Evolutionary conservation across 2,329 filamentous ascomycete species (phyloP).

Genomic region (Nothomitra cinnamomea): DNA sequence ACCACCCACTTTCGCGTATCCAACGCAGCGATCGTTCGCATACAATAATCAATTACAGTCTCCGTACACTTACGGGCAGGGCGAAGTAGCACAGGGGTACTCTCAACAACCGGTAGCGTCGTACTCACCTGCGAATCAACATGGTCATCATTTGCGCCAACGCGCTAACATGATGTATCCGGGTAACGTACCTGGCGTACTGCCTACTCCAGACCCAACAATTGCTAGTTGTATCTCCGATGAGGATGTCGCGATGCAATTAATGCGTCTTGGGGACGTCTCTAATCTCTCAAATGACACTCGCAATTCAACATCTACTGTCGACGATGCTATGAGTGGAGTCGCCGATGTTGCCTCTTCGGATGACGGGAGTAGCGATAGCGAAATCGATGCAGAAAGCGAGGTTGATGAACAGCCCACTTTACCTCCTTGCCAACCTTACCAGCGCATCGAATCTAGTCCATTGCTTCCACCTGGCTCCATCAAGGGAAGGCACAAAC

Average conservation of each 20-base stretch:
- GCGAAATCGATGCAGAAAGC: conserved; percentile 42
- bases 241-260: conserved; percentile 90
- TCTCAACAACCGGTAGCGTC: conserved; percentile 3
- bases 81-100: conserved; percentile 17
- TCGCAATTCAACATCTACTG: conserved; percentile 78
- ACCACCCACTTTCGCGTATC: conserved; percentile 56
- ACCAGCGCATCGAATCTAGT: conserved; percentile 19
- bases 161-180: background rate
- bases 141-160: conserved; percentile 4
- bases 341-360: conserved; percentile 73
- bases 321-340: conserved; percentile 87
- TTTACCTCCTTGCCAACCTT: conserved; percentile 32
- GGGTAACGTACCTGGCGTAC: conserved; percentile 34
- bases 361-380: conserved; percentile 67
- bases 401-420: conserved; percentile 25
- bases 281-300: conserved; percentile 77
- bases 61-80: conserved; percentile 57
- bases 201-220: conserved; percentile 93
- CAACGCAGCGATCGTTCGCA: conserved; percentile 62
- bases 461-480: conserved; percentile 27
- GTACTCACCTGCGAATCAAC: background rate
- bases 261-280: conserved; percentile 89
- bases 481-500: conserved; percentile 29
- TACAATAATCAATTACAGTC: conserved; percentile 67
- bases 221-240: conserved; percentile 94